These are phyloP conservation scores for Apiospora sp. DNA, from an alignment of 2,329 filamentous ascomycete genomes.

Conservation along the genomic window DNA sequence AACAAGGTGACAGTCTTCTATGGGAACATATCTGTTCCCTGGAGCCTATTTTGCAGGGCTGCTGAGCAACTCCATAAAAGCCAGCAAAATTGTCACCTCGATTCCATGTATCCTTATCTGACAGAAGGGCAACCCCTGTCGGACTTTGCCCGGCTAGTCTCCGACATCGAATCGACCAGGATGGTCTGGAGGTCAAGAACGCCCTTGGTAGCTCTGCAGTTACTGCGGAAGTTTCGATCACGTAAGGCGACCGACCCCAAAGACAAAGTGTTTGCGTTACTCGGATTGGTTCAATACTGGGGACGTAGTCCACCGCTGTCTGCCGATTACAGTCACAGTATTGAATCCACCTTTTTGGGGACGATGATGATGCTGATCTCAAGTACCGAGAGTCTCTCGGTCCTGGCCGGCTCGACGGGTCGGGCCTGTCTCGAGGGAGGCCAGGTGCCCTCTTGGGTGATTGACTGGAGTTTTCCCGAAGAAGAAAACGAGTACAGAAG, in stretches of 20 bases:
- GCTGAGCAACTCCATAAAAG: conserved; percentile 32
- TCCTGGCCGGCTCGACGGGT: conserved; percentile 31
- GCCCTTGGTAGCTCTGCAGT: neutral
- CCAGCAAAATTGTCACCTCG: conserved; percentile 26
- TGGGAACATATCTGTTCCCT: conserved; percentile 31
- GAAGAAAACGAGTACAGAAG: conserved; percentile 31
- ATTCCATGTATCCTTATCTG: conserved; percentile 26
- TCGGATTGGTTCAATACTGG: conserved; percentile 31
- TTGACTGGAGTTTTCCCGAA: conserved; percentile 30
- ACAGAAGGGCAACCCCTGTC: neutral
- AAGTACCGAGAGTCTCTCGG: conserved; percentile 31
- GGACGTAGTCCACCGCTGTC: conserved; percentile 27
- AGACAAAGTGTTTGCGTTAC: conserved; percentile 35
- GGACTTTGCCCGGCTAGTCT: conserved; percentile 16
- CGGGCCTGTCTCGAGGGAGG: neutral
- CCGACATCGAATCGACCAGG: conserved; percentile 23
- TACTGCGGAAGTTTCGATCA: conserved; percentile 33
- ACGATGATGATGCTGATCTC: conserved; percentile 31
- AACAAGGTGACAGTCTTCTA: conserved; percentile 29
- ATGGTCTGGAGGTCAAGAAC: neutral
- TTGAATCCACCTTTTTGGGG: conserved; percentile 26
- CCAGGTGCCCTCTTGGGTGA: conserved; percentile 33
- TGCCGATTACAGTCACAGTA: conserved; percentile 29
- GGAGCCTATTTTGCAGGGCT: conserved; percentile 31
- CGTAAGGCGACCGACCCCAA: conserved; percentile 31